A percentile compares a stretch with the other conserved stretches of the same genome.
phyloP scores from a whole-genome alignment of 129 eudicot genomes.

The Rutidosis leptorrhynchoides region DNA sequence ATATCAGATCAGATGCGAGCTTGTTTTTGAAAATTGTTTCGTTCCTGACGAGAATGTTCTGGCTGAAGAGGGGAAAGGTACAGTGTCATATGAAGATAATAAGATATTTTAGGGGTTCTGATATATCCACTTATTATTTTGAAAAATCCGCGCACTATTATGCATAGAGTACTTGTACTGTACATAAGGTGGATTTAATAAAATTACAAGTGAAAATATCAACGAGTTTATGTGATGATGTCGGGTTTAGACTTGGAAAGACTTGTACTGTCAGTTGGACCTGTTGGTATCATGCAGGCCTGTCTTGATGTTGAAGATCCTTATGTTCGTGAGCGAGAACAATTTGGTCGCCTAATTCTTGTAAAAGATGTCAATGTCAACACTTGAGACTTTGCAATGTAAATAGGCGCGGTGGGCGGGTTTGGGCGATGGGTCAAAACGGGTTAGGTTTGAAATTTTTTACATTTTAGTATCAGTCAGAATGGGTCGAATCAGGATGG shows the following conservation, averaged over 20 bases:
- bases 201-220: no score
- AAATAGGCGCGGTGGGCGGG: neutral
- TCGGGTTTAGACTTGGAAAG: slow-evolving; percentile 97
- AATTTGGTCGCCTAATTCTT: slow-evolving; percentile 60
- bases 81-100: neutral
- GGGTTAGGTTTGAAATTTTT: neutral
- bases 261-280: slow-evolving; percentile 93
- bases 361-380: neutral
- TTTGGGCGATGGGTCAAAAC: neutral
- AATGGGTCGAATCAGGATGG: neutral
- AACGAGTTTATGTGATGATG: slow-evolving; percentile 98
- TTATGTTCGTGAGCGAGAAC: slow-evolving; percentile 79
- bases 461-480: neutral
- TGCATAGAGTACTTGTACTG: no score
- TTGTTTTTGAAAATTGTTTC: slow-evolving; percentile 94
- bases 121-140: no score
- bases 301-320: slow-evolving; percentile 92
- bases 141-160: no score
- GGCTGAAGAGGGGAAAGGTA: slow-evolving; percentile 96
- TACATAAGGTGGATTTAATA: no score
- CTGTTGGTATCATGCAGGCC: slow-evolving; percentile 95
- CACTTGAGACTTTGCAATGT: neutral
- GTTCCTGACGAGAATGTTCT: slow-evolving; percentile 91
- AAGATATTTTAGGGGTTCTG: no score
- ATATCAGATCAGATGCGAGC: slow-evolving; percentile 94